These are phyloP conservation scores for Brassica rapa DNA, from an alignment of 345 rosid genomes.

Conservation along the genomic window DNA sequence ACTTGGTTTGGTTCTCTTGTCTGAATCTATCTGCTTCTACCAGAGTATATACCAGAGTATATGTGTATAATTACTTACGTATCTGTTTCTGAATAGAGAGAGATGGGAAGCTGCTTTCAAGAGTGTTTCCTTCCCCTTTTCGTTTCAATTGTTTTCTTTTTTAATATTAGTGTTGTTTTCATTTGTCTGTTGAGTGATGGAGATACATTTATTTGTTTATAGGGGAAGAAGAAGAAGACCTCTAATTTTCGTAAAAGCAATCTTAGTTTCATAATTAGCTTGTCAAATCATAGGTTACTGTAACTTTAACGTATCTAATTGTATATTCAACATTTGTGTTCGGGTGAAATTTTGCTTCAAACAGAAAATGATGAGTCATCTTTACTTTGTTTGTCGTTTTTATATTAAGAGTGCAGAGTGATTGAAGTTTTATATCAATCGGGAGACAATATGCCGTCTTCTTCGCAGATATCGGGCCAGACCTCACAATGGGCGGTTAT, in stretches of 20 bases:
- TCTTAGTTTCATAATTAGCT: slow-evolving; percentile 12
- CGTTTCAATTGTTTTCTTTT: slow-evolving; percentile 11
- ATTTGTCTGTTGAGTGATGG: slow-evolving; percentile 19
- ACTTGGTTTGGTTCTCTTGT: slow-evolving; percentile 34
- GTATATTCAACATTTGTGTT: slow-evolving; percentile 17
- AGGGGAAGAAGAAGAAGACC: not conserved
- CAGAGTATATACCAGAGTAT: not conserved
- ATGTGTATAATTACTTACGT: not conserved
- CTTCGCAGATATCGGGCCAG: not conserved
- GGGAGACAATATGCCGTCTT: slow-evolving; percentile 23
- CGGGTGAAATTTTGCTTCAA: slow-evolving; percentile 12
- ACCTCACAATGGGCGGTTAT: not conserved
- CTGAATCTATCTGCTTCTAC: slow-evolving; percentile 24
- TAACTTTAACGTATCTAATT: slow-evolving; percentile 23
- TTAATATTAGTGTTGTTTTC: slow-evolving; percentile 22
- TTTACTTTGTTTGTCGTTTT: slow-evolving; percentile 19
- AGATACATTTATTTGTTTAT: not conserved
- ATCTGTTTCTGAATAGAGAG: not conserved
- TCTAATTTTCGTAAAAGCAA: slow-evolving; percentile 25
- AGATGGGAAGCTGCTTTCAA: slow-evolving; percentile 63
- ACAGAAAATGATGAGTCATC: not conserved
- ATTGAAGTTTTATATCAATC: not conserved
- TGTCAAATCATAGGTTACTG: slow-evolving; percentile 14
- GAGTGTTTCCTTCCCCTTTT: slow-evolving; percentile 24
- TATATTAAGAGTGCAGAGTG: slow-evolving; percentile 3